Conservation (phyloP, 192 early-diverging fungal genomes). For the Nowakowskiella sp. region DNA sequence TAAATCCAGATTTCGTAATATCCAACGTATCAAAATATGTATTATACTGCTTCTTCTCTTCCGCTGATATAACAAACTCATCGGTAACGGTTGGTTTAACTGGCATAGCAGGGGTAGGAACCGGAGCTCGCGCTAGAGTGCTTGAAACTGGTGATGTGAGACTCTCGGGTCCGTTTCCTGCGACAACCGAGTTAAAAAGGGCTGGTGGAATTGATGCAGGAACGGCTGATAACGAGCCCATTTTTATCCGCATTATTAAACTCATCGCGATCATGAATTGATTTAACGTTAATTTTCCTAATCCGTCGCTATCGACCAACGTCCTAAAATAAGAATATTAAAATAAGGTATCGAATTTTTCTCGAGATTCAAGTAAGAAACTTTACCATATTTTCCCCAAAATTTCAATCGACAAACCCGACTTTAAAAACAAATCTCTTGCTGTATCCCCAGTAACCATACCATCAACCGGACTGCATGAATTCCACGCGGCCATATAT, state of each 20-base stretch:
- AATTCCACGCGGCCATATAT: conserved; percentile 54
- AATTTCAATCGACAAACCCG: conserved; percentile 66
- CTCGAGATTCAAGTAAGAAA: neutral
- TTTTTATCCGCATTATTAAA: conserved; percentile 73
- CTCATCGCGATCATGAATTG: conserved; percentile 91
- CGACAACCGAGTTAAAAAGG: conserved; percentile 43
- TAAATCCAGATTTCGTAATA: conserved; percentile 42
- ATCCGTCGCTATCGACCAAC: conserved; percentile 65
- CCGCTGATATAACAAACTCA: conserved; percentile 44
- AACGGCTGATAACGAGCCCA: conserved; percentile 57
- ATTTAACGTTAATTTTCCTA: conserved; percentile 63
- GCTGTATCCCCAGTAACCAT: conserved; percentile 51
- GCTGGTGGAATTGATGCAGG: conserved; percentile 60
- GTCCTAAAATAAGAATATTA: conserved; percentile 29
- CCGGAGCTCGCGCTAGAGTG: neutral
- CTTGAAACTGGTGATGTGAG: conserved; percentile 3
- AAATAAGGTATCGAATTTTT: neutral
- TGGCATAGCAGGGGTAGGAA: neutral
- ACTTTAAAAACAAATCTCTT: conserved; percentile 68
- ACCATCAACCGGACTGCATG: conserved; percentile 48
- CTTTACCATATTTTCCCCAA: conserved; percentile 77
- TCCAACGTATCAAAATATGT: conserved; percentile 72
- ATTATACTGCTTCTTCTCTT: conserved; percentile 62
- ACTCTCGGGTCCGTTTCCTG: neutral
- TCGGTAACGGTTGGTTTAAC: neutral